Evolutionary conservation across 805 yeast genomes (phyloP).

Genomic region (Wickerhamomyces sydowiorum): DNA sequence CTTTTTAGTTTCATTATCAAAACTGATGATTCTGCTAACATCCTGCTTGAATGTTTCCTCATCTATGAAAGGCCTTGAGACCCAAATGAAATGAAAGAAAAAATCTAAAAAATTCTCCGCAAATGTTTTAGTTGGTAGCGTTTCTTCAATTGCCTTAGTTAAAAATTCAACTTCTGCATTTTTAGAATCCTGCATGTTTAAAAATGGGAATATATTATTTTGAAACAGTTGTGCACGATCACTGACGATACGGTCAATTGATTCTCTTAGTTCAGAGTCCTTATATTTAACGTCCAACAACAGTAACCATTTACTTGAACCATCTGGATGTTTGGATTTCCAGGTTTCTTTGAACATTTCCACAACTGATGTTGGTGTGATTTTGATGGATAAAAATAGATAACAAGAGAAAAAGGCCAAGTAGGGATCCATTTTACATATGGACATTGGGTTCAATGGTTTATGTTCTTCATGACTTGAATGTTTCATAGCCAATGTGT

Average conservation of each 20-base stretch:
- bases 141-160: constrained; percentile 24
- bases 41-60: constrained; percentile 26
- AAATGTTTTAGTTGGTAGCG: constrained; percentile 31
- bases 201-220: constrained; percentile 7
- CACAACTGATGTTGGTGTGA: constrained; percentile 2
- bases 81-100: constrained; percentile 37
- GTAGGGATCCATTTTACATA: constrained; percentile 15
- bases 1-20: constrained; percentile 24
- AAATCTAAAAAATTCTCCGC: constrained; percentile 34
- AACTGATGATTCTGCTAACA: constrained; percentile 30
- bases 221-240: constrained; percentile 7
- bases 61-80: constrained; percentile 41
- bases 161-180: constrained; percentile 23
- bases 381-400: constrained; percentile 6
- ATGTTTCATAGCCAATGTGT: constrained; percentile 10
- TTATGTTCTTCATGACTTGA: constrained; percentile 18
- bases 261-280: constrained; percentile 6
- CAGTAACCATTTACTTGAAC: constrained; percentile 15
- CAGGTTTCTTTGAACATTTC: constrained; percentile 7
- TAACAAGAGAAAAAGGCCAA: constrained; percentile 11
- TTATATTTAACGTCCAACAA: constrained; percentile 10
- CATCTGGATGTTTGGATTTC: constrained; percentile 11
- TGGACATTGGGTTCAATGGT: constrained; percentile 12
- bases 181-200: constrained; percentile 4
- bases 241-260: constrained; percentile 2